phyloP scores from a whole-genome alignment of 1,284 basidiomycete genomes.

The Cutaneotrichosporon mucoides region DNA sequence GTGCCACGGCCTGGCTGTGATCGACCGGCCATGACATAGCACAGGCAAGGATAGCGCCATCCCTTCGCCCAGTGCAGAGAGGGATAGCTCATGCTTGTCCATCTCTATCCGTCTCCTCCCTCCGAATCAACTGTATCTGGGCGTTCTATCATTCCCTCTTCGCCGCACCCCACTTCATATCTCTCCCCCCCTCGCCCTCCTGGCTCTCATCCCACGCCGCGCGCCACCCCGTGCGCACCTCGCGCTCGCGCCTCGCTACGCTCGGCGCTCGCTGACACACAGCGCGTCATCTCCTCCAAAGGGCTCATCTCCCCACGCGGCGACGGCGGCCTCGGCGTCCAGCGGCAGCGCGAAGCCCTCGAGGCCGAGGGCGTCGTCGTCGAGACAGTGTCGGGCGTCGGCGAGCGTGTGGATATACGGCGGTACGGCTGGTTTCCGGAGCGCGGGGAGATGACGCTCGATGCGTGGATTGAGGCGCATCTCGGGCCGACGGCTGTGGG shows the following conservation, averaged over 20 bases:
- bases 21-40: too few relatives aligned
- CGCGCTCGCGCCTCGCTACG: background rate
- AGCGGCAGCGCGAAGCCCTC: conserved; percentile 61
- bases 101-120: too few relatives aligned
- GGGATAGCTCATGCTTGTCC: too few relatives aligned
- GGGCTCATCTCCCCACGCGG: conserved; percentile 70
- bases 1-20: too few relatives aligned
- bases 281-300: conserved; percentile 45
- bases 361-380: conserved; percentile 70
- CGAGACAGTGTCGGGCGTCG: conserved; percentile 42
- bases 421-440: conserved; percentile 63
- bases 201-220: too few relatives aligned
- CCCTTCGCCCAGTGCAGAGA: too few relatives aligned
- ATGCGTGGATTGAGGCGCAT: conserved; percentile 12
- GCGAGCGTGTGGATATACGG: conserved; percentile 55
- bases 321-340: conserved; percentile 65
- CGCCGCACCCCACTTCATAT: too few relatives aligned
- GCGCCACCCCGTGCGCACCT: too few relatives aligned
- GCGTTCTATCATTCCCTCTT: too few relatives aligned
- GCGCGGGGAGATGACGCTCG: conserved; percentile 12
- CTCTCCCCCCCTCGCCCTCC: too few relatives aligned
- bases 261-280: background rate
- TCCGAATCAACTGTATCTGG: too few relatives aligned
- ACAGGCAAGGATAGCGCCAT: too few relatives aligned
- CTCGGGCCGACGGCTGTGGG: background rate